A percentile compares a stretch with the other conserved stretches of the same genome.
Conservation (phyloP, 768 basidiomycete species). For the Boletus vinaceobasis region DNA sequence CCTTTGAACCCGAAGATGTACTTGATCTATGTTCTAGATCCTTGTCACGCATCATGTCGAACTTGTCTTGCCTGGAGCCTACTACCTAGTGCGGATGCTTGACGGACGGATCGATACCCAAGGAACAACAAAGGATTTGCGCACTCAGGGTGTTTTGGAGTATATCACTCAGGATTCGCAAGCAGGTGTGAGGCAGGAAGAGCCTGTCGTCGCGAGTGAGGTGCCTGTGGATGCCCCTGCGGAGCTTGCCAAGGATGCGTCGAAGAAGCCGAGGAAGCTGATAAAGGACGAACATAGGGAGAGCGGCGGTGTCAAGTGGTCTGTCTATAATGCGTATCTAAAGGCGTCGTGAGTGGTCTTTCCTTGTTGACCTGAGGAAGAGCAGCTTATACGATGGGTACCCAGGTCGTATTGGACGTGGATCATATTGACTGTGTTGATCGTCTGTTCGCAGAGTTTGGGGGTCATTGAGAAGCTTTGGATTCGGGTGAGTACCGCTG, state of each 20-base stretch:
- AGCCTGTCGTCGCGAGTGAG: slow-evolving; percentile 22
- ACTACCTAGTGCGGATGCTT: slow-evolving; percentile 74
- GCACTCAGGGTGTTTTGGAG: slow-evolving; percentile 57
- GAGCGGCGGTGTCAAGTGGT: slow-evolving; percentile 79
- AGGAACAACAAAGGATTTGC: slow-evolving; percentile 65
- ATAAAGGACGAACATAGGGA: slow-evolving; percentile 82
- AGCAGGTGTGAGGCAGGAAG: slow-evolving; percentile 47
- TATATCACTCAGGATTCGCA: slow-evolving; percentile 53
- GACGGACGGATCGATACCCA: slow-evolving; percentile 79
- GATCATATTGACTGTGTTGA: slow-evolving; percentile 19
- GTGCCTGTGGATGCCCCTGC: slow-evolving; percentile 2
- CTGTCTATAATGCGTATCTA: slow-evolving; percentile 63
- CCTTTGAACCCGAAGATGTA: neutral
- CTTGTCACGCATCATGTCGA: slow-evolving; percentile 85
- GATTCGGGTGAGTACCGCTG: slow-evolving; percentile 21
- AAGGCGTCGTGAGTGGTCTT: slow-evolving; percentile 52
- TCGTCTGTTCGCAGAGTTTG: slow-evolving; percentile 23
- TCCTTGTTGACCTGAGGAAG: neutral
- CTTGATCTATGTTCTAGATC: slow-evolving; percentile 35
- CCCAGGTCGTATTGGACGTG: slow-evolving; percentile 33
- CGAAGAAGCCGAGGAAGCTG: slow-evolving; percentile 68
- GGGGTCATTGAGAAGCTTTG: slow-evolving; percentile 31
- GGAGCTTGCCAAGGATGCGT: neutral
- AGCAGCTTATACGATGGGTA: neutral
- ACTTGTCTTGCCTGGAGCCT: slow-evolving; percentile 68